These are phyloP conservation scores for Schizonepeta tenuifolia DNA, from an alignment of 257 asterid genomes.

Conservation along the genomic window DNA sequence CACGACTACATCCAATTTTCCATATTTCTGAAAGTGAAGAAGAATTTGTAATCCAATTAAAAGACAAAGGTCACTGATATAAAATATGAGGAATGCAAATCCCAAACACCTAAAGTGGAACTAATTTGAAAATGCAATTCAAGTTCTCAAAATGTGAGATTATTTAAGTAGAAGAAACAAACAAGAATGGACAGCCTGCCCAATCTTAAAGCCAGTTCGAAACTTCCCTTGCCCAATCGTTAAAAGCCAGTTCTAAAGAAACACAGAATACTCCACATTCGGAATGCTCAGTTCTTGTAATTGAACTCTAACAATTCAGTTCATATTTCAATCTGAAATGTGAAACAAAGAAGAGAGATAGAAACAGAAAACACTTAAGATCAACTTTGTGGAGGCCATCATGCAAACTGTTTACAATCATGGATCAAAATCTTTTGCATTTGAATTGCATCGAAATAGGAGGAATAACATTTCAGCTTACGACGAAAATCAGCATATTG, in stretches of 20 bases:
- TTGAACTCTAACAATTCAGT: neutral
- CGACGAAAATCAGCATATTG: neutral
- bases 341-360: neutral
- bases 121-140: neutral
- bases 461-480: neutral
- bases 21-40: slow-evolving; percentile 64
- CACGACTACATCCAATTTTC: slow-evolving; percentile 77
- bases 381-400: neutral
- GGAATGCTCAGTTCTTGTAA: neutral
- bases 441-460: neutral
- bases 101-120: slow-evolving; percentile 13
- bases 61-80: neutral
- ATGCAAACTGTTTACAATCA: neutral
- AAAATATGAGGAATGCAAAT: slow-evolving; percentile 5
- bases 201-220: neutral
- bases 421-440: neutral
- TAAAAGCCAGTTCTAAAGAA: neutral
- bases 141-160: neutral
- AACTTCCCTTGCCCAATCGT: neutral
- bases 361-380: neutral
- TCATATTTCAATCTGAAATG: slow-evolving; percentile 3
- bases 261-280: neutral
- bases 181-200: neutral
- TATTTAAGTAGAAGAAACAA: neutral
- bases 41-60: neutral